A percentile compares a stretch with the other conserved stretches of the same genome.
Conservation (phyloP, 2,329 filamentous ascomycete species). For the Cryphonectria carpinicola region DNA sequence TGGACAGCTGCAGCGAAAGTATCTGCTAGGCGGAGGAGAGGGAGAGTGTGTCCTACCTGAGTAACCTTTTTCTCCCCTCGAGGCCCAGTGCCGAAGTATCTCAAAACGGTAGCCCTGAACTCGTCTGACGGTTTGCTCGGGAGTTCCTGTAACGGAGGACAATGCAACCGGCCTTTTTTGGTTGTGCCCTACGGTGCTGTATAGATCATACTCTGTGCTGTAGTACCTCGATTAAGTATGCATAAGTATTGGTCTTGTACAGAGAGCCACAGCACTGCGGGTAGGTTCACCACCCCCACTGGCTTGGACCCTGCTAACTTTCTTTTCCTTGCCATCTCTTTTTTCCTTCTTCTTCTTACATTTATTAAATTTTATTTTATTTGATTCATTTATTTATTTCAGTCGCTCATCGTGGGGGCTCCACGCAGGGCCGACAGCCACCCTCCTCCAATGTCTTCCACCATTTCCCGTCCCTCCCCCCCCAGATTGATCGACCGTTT, state of each 20-base stretch:
- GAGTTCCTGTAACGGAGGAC: not conserved
- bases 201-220: not conserved
- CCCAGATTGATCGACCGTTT: slow-evolving; percentile 20
- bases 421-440: not conserved
- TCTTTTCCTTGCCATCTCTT: no score
- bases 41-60: not conserved
- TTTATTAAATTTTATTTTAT: not conserved
- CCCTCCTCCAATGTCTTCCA: not conserved
- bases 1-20: slow-evolving; percentile 5
- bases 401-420: not conserved
- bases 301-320: not conserved
- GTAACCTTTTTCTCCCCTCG: not conserved
- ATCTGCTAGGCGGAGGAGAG: not conserved
- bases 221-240: not conserved
- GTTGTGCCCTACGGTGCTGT: not conserved
- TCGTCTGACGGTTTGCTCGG: not conserved
- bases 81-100: not conserved
- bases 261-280: not conserved
- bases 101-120: not conserved
- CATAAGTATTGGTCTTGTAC: not conserved
- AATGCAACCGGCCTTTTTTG: not conserved
- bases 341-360: no score
- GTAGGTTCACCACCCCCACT: not conserved
- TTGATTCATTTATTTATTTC: not conserved
- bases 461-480: not conserved